Base-by-base conservation (phyloP, 1,284 basidiomycete genomes). In the Moesziomyces sp. region DNA sequence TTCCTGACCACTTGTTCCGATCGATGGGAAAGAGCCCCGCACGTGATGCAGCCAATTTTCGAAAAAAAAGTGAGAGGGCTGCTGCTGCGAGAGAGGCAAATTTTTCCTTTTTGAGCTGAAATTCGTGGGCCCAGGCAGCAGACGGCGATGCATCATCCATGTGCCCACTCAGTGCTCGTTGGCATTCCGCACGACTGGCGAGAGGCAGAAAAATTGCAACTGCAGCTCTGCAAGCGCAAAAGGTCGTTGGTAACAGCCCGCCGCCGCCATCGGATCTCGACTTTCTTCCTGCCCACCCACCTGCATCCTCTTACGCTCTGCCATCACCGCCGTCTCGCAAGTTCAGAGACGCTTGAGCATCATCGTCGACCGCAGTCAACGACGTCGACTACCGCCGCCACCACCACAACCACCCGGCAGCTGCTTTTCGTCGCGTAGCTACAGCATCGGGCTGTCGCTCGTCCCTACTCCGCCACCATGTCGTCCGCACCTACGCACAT, bases 401-500 rank as follows among this genome's bases (percentile, higher is more conserved):
- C 56, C 44, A 19, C 42, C 48, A 28, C 46, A 10, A 45, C 9
- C 40, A 14, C 40, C 8, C 30, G 30, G 30, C 30, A 30, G 30
- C 30, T 30, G 30, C 30, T 8, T 30, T 30, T 30, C 30, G 6
- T 8, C 10, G 5, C 40, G 30, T 24, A 45, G 21, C 14, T 40
- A 35, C 23, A 11, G 3, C 23, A 16, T 38, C 13, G 24, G 51
- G 57, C 57, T 59, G 19, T 46, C 46, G 38, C 35, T 49, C 46
- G 38, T 18, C 44, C 45, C 5, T 21, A 44, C 26, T 28, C 30
- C 5, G 35, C 57, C 69, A 75, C 34, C 60, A 84, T 83, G 81
- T 79, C 81, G 56, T 70, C 74, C 52, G 80, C 82, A 49, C 83
- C 83, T 13, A 84, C 84, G 30, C 94, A 99, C 86, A 88, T 93